Evolutionary conservation across 495 filamentous ascomycete species (phyloP).

Genomic region (Aspergillus sclerotiicarbonarius): DNA sequence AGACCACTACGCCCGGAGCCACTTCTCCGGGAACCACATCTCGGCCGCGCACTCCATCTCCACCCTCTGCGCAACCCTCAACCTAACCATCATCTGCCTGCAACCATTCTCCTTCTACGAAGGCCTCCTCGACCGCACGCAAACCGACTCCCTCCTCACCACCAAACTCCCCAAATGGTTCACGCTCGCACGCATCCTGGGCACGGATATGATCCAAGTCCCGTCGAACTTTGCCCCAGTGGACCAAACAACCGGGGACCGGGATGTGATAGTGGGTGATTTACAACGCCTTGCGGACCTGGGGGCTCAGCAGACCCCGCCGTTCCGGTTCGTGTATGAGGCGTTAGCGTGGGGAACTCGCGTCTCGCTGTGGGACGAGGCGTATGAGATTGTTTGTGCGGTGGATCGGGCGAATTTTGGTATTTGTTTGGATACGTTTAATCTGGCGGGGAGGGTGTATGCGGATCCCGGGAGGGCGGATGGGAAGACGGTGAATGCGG

Average conservation of each 20-base stretch:
- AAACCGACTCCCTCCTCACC: slow-evolving; percentile 53
- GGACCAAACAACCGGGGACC: slow-evolving; percentile 53
- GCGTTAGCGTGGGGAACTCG: slow-evolving; percentile 72
- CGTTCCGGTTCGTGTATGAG: slow-evolving; percentile 75
- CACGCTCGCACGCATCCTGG: slow-evolving; percentile 57
- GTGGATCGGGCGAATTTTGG: slow-evolving; percentile 75
- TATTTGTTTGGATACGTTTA: slow-evolving; percentile 77
- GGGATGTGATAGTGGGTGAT: slow-evolving; percentile 60
- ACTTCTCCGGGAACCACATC: slow-evolving; percentile 48
- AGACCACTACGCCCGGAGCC: slow-evolving; percentile 58
- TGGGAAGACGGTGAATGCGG: slow-evolving; percentile 57
- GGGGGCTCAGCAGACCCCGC: slow-evolving; percentile 49
- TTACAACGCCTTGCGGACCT: slow-evolving; percentile 65
- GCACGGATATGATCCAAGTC: slow-evolving; percentile 70
- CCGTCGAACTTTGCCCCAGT: slow-evolving; percentile 68
- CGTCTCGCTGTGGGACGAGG: slow-evolving; percentile 69
- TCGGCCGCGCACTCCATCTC: slow-evolving; percentile 58
- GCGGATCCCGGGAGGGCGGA: slow-evolving; percentile 60
- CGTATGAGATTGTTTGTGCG: slow-evolving; percentile 63
- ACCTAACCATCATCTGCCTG: slow-evolving; percentile 64
- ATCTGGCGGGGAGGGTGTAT: slow-evolving; percentile 72
- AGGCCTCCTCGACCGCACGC: slow-evolving; percentile 62
- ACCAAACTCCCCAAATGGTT: slow-evolving; percentile 71
- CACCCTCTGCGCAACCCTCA: slow-evolving; percentile 54
- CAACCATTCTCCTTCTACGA: slow-evolving; percentile 83